Conservation (phyloP, 441 rosid species). For the Macaranga tanarius region DNA sequence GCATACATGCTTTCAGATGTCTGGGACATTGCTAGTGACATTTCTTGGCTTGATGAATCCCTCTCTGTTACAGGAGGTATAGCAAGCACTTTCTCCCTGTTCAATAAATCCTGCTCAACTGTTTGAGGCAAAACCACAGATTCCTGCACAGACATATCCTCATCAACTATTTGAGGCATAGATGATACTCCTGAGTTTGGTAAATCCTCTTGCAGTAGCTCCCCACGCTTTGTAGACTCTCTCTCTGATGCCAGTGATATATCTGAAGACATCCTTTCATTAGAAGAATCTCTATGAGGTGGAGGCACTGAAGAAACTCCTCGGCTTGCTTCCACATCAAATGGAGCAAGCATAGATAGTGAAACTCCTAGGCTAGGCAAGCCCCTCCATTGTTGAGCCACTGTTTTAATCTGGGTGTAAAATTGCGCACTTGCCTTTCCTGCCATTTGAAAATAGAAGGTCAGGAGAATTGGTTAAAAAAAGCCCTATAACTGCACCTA, state of each 20-base stretch:
- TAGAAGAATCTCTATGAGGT: conserved; percentile 33
- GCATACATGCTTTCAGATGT: conserved; percentile 30
- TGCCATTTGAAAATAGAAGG: conserved; percentile 8
- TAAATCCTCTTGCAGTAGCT: conserved; percentile 27
- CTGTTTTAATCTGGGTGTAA: conserved; percentile 31
- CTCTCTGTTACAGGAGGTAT: conserved; percentile 22
- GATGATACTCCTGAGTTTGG: conserved; percentile 30
- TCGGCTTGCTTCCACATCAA: conserved; percentile 32
- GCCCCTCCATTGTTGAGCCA: conserved; percentile 30
- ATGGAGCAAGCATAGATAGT: conserved; percentile 29
- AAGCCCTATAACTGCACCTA: not conserved
- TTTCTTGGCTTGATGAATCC: conserved; percentile 28
- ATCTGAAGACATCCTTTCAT: conserved; percentile 24
- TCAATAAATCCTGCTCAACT: conserved; percentile 26
- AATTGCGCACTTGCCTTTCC: conserved; percentile 26
- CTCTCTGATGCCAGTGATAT: conserved; percentile 34
- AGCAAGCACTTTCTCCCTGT: conserved; percentile 12
- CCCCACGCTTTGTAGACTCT: conserved; percentile 26
- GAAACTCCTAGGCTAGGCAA: conserved; percentile 27
- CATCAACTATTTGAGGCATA: conserved; percentile 24
- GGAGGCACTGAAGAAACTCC: conserved; percentile 32
- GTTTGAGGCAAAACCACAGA: conserved; percentile 26
- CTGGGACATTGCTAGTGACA: conserved; percentile 22
- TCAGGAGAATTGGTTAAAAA: not conserved
- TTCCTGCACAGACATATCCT: conserved; percentile 25